Conservation (phyloP, 2,329 filamentous ascomycete species). For the Ustilaginoidea virens region DNA sequence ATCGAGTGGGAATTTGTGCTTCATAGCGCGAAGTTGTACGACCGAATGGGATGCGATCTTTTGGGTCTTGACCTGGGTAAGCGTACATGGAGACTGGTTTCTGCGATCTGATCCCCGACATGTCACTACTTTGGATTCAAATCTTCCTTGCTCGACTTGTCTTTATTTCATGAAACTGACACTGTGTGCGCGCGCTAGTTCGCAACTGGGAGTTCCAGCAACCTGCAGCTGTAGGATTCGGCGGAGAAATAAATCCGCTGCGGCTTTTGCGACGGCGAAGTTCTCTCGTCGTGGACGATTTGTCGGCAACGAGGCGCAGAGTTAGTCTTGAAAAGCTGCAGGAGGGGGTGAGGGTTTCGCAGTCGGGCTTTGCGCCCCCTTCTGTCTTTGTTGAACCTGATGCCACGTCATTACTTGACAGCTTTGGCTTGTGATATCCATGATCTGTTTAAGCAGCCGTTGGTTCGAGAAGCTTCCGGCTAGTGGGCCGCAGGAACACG, state of each 20-base stretch:
- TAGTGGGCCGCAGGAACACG: too few species aligned
- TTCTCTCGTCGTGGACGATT: constrained; percentile 67
- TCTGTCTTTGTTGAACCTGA: constrained; percentile 91
- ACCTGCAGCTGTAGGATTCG: constrained; percentile 21
- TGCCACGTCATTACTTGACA: constrained; percentile 73
- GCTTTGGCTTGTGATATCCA: constrained; percentile 79
- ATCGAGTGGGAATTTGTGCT: constrained; percentile 83
- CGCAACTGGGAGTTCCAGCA: constrained; percentile 69
- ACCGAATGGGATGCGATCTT: constrained; percentile 85
- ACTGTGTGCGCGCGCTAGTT: constrained; percentile 26
- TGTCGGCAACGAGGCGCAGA: constrained; percentile 32
- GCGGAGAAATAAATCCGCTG: constrained; percentile 44
- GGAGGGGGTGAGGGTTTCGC: not conserved
- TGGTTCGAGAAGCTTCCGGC: too few species aligned
- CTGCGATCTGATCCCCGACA: too few species aligned
- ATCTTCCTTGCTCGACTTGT: not conserved
- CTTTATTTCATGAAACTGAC: not conserved
- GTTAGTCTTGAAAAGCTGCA: constrained; percentile 16
- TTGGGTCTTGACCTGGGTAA: constrained; percentile 71
- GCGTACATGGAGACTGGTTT: constrained; percentile 12
- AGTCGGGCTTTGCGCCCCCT: constrained; percentile 46
- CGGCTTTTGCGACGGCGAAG: constrained; percentile 55
- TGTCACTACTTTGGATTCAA: too few species aligned
- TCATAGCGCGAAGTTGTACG: constrained; percentile 70
- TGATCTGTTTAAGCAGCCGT: too few species aligned